Conservation (phyloP, 2,329 filamentous ascomycete species). For the Microsporum canis region DNA sequence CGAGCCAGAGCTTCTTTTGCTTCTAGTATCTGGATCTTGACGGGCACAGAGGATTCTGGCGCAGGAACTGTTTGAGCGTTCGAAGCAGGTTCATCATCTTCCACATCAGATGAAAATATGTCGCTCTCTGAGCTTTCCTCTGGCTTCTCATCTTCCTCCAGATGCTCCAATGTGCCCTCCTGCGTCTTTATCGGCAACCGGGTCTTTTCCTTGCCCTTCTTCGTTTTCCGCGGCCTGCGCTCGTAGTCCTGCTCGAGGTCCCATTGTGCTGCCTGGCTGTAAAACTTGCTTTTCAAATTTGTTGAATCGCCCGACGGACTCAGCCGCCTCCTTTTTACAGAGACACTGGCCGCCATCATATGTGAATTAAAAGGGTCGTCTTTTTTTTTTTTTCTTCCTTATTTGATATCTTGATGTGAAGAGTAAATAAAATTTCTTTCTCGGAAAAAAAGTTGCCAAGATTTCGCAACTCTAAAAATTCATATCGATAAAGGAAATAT, state of each 20-base stretch:
- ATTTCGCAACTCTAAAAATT: conserved; percentile 9
- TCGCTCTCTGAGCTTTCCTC: conserved; percentile 37
- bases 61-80: conserved; percentile 33
- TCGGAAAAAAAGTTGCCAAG: conserved; percentile 18
- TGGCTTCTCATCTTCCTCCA: conserved; percentile 35
- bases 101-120: conserved; percentile 51
- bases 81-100: conserved; percentile 41
- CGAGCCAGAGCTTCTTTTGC: conserved; percentile 89
- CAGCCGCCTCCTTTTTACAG: conserved; percentile 41
- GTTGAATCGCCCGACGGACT: conserved; percentile 34
- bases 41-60: conserved; percentile 53
- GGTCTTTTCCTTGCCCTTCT: conserved; percentile 61
- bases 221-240: conserved; percentile 63
- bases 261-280: conserved; percentile 69
- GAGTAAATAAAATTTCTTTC: background rate
- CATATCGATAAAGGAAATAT: background rate
- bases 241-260: conserved; percentile 90
- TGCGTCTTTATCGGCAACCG: conserved; percentile 77
- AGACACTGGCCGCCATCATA: conserved; percentile 35
- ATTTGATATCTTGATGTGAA: background rate
- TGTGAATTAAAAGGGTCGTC: background rate
- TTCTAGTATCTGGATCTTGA: conserved; percentile 66
- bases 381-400: background rate
- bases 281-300: conserved; percentile 43
- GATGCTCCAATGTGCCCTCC: conserved; percentile 58